These are phyloP conservation scores for Apiospora kogelbergensis DNA, from an alignment of 2,329 filamentous ascomycete species.

Conservation along the genomic window DNA sequence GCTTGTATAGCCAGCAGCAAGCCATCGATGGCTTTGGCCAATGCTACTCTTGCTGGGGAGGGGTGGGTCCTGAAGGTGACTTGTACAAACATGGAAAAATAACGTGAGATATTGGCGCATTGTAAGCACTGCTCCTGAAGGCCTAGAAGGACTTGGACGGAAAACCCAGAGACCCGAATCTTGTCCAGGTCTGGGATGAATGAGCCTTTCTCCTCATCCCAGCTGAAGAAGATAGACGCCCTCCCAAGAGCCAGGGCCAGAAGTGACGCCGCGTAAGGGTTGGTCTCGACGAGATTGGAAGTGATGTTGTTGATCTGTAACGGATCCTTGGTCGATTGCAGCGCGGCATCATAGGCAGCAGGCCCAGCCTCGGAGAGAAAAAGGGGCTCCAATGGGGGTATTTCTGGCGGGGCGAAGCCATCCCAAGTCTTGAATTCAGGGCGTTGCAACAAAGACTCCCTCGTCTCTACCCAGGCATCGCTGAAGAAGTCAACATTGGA, in stretches of 20 bases:
- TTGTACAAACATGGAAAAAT: slow-evolving; percentile 47
- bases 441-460: slow-evolving; percentile 28
- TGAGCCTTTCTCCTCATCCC: slow-evolving; percentile 48
- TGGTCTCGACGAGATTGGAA: slow-evolving; percentile 45
- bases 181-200: slow-evolving; percentile 51
- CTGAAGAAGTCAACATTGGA: slow-evolving; percentile 24
- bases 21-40: slow-evolving; percentile 49
- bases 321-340: slow-evolving; percentile 43
- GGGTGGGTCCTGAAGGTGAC: slow-evolving; percentile 43
- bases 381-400: slow-evolving; percentile 41
- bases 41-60: slow-evolving; percentile 49
- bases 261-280: slow-evolving; percentile 56
- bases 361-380: slow-evolving; percentile 71
- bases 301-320: slow-evolving; percentile 37
- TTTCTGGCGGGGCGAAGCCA: slow-evolving; percentile 51
- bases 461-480: slow-evolving; percentile 50
- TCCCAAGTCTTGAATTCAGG: slow-evolving; percentile 68
- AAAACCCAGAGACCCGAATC: slow-evolving; percentile 57
- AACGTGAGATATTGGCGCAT: slow-evolving; percentile 47
- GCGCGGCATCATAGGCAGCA: slow-evolving; percentile 62
- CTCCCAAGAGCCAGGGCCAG: slow-evolving; percentile 68
- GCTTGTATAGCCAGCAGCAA: slow-evolving; percentile 50
- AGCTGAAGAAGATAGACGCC: slow-evolving; percentile 70
- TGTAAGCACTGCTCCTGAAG: slow-evolving; percentile 47
- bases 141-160: slow-evolving; percentile 47